These are phyloP conservation scores for Pelargonium australe DNA, from an alignment of 441 rosid genomes.

Conservation along the genomic window DNA sequence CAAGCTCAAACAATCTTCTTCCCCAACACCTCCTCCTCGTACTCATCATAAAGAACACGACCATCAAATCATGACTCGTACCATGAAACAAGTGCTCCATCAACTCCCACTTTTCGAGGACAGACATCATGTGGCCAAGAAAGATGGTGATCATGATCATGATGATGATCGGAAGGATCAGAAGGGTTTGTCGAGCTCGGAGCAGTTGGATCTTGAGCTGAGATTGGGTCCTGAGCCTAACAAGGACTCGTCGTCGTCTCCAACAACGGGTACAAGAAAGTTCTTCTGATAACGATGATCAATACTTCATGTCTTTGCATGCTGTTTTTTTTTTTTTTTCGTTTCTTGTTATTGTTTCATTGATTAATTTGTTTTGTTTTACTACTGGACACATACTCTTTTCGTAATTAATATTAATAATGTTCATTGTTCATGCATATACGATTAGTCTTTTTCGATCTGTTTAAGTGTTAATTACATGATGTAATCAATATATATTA, in stretches of 20 bases:
- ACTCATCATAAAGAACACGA: background rate
- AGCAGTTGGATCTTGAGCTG: slow-evolving; percentile 45
- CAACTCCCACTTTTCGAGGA: too few relatives aligned
- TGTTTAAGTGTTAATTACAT: too few relatives aligned
- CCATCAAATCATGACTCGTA: too few relatives aligned
- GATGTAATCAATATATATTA: too few relatives aligned
- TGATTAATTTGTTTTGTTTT: background rate
- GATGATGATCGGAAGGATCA: background rate
- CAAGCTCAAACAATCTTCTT: slow-evolving; percentile 22
- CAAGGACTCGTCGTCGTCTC: slow-evolving; percentile 18
- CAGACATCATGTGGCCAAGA: background rate
- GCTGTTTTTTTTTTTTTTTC: background rate
- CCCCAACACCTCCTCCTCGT: slow-evolving; percentile 12
- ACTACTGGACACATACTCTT: too few relatives aligned
- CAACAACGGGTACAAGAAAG: slow-evolving; percentile 27
- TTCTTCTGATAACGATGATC: slow-evolving; percentile 28
- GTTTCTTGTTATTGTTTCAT: too few relatives aligned
- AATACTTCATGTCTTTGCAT: background rate
- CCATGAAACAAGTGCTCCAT: too few relatives aligned
- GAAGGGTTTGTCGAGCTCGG: slow-evolving; percentile 5
- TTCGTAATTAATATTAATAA: too few relatives aligned
- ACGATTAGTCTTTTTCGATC: too few relatives aligned
- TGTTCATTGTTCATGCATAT: too few relatives aligned
- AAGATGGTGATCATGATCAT: background rate
- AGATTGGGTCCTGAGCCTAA: slow-evolving; percentile 45